These are phyloP conservation scores for Rehmannia glutinosa DNA, from an alignment of 257 asterid species.

Conservation along the genomic window DNA sequence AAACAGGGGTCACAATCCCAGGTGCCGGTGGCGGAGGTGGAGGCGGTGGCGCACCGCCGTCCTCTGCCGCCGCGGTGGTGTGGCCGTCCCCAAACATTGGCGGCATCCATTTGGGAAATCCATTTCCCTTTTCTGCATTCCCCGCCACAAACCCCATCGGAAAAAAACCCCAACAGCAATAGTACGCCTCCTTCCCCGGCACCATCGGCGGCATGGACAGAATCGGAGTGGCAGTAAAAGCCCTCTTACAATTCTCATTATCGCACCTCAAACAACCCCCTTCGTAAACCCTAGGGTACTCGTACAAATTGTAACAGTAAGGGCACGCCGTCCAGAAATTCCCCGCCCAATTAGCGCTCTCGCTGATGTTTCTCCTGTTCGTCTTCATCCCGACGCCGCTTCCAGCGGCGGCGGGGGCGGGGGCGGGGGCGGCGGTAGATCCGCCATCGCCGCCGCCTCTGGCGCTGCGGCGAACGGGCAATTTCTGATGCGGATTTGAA, in stretches of 20 bases:
- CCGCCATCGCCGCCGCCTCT: conserved; percentile 21
- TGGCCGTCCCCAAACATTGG: conserved; percentile 41
- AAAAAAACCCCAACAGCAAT: conserved; percentile 84
- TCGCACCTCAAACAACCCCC: conserved; percentile 82
- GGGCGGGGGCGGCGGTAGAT: background rate
- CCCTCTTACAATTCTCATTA: conserved; percentile 62
- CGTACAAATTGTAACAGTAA: conserved; percentile 76
- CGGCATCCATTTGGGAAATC: conserved; percentile 86
- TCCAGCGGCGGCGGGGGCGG: conserved; percentile 3
- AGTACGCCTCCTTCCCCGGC: conserved; percentile 80
- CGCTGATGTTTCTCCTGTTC: conserved; percentile 14
- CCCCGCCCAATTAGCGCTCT: background rate
- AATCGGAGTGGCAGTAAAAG: conserved; percentile 66
- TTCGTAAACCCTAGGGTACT: conserved; percentile 57
- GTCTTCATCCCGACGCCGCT: conserved; percentile 8
- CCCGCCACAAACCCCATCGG: conserved; percentile 70
- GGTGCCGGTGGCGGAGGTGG: background rate
- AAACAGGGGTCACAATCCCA: background rate
- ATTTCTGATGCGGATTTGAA: conserved; percentile 33
- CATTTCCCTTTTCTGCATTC: conserved; percentile 23
- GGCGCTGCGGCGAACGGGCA: conserved; percentile 66
- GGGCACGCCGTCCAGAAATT: conserved; percentile 90
- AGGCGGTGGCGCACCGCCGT: too few species aligned
- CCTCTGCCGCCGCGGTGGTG: background rate
- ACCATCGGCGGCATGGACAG: conserved; percentile 67